Evolutionary conservation across 2,329 filamentous ascomycete species (phyloP), one percentile per base, ranked within the genome.

Genomic region (Rutstroemia sp.): DNA sequence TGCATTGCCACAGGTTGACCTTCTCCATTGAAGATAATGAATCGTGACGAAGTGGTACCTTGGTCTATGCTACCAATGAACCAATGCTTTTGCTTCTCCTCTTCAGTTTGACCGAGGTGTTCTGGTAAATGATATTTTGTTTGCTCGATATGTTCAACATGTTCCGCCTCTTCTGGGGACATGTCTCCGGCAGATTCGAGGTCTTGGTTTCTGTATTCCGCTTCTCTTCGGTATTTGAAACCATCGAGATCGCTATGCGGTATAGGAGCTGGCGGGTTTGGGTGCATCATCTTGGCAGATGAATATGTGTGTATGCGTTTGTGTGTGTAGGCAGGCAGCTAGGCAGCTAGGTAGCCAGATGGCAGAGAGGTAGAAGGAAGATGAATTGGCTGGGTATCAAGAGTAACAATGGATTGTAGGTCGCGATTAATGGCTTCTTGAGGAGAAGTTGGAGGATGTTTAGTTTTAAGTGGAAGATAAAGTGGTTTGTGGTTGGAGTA

Each of bases 21-120:
- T 44, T 81, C 75, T 62, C 83, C 83, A 72, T 95, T 85, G 74
- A 96, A 96, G 69, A 96, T 92, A 65, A 96, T 81, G 73, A 96
- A 96, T 39, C 91, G 82, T 37, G 90, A 89, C 58, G 88, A 92
- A 34, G 91, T 96, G 12, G 91, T 96, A 58, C 91, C 91, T 68
- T 95, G 90, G 69, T 96, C 91, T 69, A 96, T 92, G 64, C 88
- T 89, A 59, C 90, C 91, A 59, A 95, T 86, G 67, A 89, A 95
- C 73, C 81, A 81, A 56, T 85, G 73, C 42, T 74, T 60, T 34
- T 61, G 49, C 47, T 60, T 62, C 27, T 66, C 63, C 21, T 62
- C 59, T 3, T 59, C 60, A 18, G 65, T 63, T 44, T 62, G 47
- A 1, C 41, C 34, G 6, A 65, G 47, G 8, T 63, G 58, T 5